Conservation (phyloP, 1,139 yeast species). For the Yamadazyma jaroonii region DNA sequence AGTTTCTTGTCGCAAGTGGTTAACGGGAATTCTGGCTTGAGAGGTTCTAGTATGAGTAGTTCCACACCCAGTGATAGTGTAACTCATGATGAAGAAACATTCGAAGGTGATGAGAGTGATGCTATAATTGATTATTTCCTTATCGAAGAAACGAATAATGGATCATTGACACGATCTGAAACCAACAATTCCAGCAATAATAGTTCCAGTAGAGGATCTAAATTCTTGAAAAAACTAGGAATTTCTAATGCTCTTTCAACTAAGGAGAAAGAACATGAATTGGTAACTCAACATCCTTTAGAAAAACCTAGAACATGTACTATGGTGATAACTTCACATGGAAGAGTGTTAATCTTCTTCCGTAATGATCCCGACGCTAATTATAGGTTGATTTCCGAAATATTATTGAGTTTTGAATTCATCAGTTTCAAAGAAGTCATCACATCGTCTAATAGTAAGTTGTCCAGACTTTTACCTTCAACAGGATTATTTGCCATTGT, state of each 20-base stretch:
- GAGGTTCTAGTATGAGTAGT: slow-evolving; percentile 13
- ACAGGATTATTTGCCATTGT: slow-evolving; percentile 55
- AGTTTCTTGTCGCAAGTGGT: slow-evolving; percentile 56
- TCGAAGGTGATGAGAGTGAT: slow-evolving; percentile 23
- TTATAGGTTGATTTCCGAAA: slow-evolving; percentile 45
- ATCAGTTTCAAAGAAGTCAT: slow-evolving; percentile 56
- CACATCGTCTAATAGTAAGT: slow-evolving; percentile 28
- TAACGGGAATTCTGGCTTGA: slow-evolving; percentile 40
- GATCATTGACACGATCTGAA: slow-evolving; percentile 6
- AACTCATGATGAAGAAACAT: slow-evolving; percentile 7
- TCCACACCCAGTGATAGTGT: slow-evolving; percentile 3
- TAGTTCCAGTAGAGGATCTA: slow-evolving; percentile 11
- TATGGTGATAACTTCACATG: slow-evolving; percentile 52
- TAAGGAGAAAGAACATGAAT: slow-evolving; percentile 4
- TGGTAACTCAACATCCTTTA: slow-evolving; percentile 23
- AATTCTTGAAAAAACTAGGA: slow-evolving; percentile 31
- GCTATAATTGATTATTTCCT: slow-evolving; percentile 29
- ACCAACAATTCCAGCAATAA: neutral
- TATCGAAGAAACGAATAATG: slow-evolving; percentile 18
- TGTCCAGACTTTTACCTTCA: slow-evolving; percentile 32
- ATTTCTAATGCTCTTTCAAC: slow-evolving; percentile 13
- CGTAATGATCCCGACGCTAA: slow-evolving; percentile 30
- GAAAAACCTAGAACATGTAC: slow-evolving; percentile 44
- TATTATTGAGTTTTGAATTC: slow-evolving; percentile 45
- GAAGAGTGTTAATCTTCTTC: slow-evolving; percentile 51